phyloP scores from a whole-genome alignment of 768 basidiomycete species.

The Psilocybe sp. region DNA sequence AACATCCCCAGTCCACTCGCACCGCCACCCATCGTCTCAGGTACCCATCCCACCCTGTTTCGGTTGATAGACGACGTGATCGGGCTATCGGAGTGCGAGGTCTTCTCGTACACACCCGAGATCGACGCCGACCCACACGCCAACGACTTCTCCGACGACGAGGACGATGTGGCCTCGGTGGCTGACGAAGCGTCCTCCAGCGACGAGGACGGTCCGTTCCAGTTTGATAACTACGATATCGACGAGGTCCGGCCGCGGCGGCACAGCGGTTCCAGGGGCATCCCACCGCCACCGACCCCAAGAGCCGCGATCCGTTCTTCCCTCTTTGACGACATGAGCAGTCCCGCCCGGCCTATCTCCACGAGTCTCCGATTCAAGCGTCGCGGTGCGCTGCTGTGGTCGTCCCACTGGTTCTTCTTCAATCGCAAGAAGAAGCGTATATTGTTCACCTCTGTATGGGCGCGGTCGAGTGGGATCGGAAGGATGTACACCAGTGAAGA shows the following conservation, averaged over 20 bases:
- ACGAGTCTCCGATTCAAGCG: slow-evolving; percentile 51
- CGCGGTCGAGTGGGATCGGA: slow-evolving; percentile 61
- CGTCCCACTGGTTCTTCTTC: slow-evolving; percentile 95
- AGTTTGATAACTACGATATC: slow-evolving; percentile 79
- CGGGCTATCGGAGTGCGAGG: slow-evolving; percentile 88
- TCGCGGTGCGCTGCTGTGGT: slow-evolving; percentile 87
- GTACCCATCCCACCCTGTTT: slow-evolving; percentile 87
- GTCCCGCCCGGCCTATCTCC: slow-evolving; percentile 28
- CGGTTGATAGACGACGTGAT: slow-evolving; percentile 88
- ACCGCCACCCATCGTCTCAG: slow-evolving; percentile 70
- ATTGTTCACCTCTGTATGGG: slow-evolving; percentile 91
- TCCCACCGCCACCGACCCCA: slow-evolving; percentile 35
- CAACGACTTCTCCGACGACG: slow-evolving; percentile 74
- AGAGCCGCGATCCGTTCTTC: slow-evolving; percentile 35
- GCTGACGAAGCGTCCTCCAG: slow-evolving; percentile 69
- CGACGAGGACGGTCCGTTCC: slow-evolving; percentile 70
- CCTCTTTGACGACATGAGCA: slow-evolving; percentile 30
- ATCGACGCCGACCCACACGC: slow-evolving; percentile 94
- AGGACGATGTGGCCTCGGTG: slow-evolving; percentile 66
- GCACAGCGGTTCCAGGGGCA: slow-evolving; percentile 33
- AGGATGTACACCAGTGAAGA: slow-evolving; percentile 50
- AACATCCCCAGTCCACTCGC: slow-evolving; percentile 61
- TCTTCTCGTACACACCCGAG: slow-evolving; percentile 92
- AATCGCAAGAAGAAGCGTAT: slow-evolving; percentile 91
- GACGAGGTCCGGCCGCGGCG: slow-evolving; percentile 50